Base-by-base conservation (phyloP, 192 early-diverging fungal genomes). In the Podila clonocystis region DNA sequence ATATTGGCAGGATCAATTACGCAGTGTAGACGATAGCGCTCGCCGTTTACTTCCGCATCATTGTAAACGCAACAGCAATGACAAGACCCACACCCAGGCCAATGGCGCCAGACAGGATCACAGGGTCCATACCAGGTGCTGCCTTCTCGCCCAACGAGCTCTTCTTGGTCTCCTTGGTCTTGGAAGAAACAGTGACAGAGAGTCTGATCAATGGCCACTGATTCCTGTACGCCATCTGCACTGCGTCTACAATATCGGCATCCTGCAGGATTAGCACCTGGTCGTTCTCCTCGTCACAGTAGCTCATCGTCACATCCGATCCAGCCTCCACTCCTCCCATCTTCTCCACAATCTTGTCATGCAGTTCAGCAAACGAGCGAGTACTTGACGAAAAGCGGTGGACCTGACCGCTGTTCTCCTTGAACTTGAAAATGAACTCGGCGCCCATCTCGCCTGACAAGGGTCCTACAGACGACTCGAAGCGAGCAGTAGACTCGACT, bases 231-330 rank as follows among this genome's bases (percentile, higher is more conserved):
- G 97, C 94, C 84, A 94, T 86, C 24, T 85, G 82, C 0, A 97
- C 91, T 9, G 97, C 97, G 58, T 96, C 94, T 30, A 86, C 80
- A 70, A 98, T 83, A 75, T 97, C 97, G 1, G 87, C 75, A 45
- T 93, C 90, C n/a, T 86, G 82, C 22, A 89, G 87, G 49, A 98
- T 86, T 60, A 91, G 82, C 17, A 98, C 92, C 63, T 87, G 69
- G 78, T 98, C 97, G 49, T 91, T 92, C 34, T 98, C 97, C 60
- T 98, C 97, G 76, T 98, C 97, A 67, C 93, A 83, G 61, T 97
- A 98, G 45, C 82, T 83, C 50, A 83, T 19, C 20, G 66, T 65
- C 26, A 83, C 60, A n/a, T 78, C 82, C 20, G 12, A 31, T 2
- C 60, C 67, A 26, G 63, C 8, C 58, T 77, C 68, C 17, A 83